These are phyloP conservation scores for Leccinum subrobustum DNA, from an alignment of 1,284 basidiomycete species.

Conservation along the genomic window DNA sequence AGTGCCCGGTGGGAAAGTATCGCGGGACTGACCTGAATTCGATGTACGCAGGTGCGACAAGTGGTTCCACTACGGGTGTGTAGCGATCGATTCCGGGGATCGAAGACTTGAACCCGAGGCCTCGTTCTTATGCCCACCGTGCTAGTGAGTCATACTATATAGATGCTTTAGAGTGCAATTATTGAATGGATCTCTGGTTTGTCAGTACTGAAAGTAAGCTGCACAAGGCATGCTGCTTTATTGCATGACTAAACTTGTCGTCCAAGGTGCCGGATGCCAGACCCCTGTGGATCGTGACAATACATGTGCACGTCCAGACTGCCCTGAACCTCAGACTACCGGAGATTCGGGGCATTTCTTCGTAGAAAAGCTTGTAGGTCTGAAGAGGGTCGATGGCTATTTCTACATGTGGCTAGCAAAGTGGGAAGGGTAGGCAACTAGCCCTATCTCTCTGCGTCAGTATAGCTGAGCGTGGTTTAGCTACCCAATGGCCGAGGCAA, in stretches of 20 bases:
- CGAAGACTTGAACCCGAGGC: constrained; percentile 22
- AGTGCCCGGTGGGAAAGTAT: not conserved
- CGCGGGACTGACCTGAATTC: not conserved
- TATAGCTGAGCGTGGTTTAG: constrained; percentile 8
- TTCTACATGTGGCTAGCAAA: constrained; percentile 35
- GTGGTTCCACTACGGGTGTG: constrained; percentile 39
- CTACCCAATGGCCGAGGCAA: constrained; percentile 30
- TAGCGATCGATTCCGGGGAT: constrained; percentile 28
- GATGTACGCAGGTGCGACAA: constrained; percentile 29
- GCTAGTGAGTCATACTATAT: constrained; percentile 21
- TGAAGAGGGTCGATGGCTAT: constrained; percentile 18
- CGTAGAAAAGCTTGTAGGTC: constrained; percentile 36
- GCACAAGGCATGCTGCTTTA: not conserved
- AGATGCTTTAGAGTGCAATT: not conserved
- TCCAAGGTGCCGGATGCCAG: constrained; percentile 15
- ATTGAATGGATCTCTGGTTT: constrained; percentile 2
- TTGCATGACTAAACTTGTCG: not conserved
- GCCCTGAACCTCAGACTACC: constrained; percentile 14
- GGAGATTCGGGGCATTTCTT: constrained; percentile 22
- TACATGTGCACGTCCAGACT: constrained; percentile 28
- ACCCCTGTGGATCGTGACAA: constrained; percentile 5
- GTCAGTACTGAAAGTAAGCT: constrained; percentile 21
- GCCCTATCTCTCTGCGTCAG: not conserved
- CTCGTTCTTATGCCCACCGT: constrained; percentile 32
- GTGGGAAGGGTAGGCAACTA: constrained; percentile 36